Percentiles rank a stretch among this genome's conserved stretches.
Conservation (phyloP, 257 asterid species). For the Solanum lycopersicoides region DNA sequence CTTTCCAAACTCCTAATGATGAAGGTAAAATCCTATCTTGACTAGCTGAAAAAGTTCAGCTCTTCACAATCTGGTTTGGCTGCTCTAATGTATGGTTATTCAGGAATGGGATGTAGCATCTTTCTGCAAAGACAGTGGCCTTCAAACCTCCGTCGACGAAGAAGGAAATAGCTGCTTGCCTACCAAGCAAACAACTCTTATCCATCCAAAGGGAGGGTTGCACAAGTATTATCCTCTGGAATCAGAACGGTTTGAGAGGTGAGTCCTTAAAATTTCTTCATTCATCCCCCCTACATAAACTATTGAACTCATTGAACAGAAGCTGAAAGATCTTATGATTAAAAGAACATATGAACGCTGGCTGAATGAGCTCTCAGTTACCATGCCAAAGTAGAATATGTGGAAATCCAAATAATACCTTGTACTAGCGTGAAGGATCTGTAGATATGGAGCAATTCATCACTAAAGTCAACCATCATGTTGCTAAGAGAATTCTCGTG, state of each 20-base stretch:
- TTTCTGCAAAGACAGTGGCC: conserved; percentile 61
- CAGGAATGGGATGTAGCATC: conserved; percentile 76
- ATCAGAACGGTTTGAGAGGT: conserved; percentile 65
- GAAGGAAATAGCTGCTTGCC: conserved; percentile 41
- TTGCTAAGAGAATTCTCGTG: background rate
- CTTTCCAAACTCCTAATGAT: conserved; percentile 70
- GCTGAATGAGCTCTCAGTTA: background rate
- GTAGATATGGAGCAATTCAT: background rate
- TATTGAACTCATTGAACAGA: background rate
- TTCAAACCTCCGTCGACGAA: conserved; percentile 44
- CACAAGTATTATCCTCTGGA: conserved; percentile 43
- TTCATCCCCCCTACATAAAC: background rate
- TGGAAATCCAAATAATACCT: background rate
- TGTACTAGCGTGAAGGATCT: background rate
- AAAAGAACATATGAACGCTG: background rate
- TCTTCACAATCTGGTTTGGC: background rate
- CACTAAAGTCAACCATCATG: background rate
- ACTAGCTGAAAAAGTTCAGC: background rate
- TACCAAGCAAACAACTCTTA: conserved; percentile 44
- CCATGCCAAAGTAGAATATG: background rate
- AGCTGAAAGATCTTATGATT: background rate
- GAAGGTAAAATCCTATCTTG: conserved; percentile 32
- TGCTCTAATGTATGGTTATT: conserved; percentile 9
- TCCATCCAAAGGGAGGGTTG: conserved; percentile 31
- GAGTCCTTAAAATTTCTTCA: background rate